phyloP scores from a whole-genome alignment of 106 monocot species.

The Phalaenopsis equestris region DNA sequence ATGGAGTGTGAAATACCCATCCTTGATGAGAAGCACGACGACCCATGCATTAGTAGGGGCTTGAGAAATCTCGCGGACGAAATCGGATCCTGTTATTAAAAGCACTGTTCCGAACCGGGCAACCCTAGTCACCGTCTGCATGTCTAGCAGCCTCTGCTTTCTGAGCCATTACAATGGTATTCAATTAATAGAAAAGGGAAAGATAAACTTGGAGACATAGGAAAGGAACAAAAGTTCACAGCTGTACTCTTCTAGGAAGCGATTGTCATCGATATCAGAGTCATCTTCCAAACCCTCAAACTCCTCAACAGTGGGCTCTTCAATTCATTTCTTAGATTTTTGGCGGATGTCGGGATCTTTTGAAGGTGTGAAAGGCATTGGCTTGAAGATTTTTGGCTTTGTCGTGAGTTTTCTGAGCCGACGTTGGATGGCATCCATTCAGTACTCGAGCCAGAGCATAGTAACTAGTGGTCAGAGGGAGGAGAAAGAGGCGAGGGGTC shows the following conservation, averaged over 20 bases:
- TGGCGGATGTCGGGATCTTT: slow-evolving; percentile 41
- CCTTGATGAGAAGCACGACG: slow-evolving; percentile 67
- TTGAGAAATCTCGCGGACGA: slow-evolving; percentile 61
- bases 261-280: slow-evolving; percentile 65
- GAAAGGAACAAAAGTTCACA: slow-evolving; percentile 1
- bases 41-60: slow-evolving; percentile 53
- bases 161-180: slow-evolving; percentile 21
- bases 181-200: background rate
- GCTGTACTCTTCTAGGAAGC: slow-evolving; percentile 93
- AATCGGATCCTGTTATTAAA: slow-evolving; percentile 49
- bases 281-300: slow-evolving; percentile 88
- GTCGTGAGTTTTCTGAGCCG: slow-evolving; percentile 81
- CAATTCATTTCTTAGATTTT: slow-evolving; percentile 74
- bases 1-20: slow-evolving; percentile 27
- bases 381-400: slow-evolving; percentile 78
- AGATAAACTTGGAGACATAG: background rate
- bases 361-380: slow-evolving; percentile 50
- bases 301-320: slow-evolving; percentile 64
- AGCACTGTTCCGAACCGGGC: slow-evolving; percentile 48
- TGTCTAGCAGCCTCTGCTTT: slow-evolving; percentile 75
- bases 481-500: too few species aligned
- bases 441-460: slow-evolving; percentile 44
- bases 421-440: slow-evolving; percentile 96
- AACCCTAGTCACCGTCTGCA: slow-evolving; percentile 51
- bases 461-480: too few species aligned